phyloP scores from a whole-genome alignment of 192 early-diverging fungal genomes.

The Dissophora ornata region DNA sequence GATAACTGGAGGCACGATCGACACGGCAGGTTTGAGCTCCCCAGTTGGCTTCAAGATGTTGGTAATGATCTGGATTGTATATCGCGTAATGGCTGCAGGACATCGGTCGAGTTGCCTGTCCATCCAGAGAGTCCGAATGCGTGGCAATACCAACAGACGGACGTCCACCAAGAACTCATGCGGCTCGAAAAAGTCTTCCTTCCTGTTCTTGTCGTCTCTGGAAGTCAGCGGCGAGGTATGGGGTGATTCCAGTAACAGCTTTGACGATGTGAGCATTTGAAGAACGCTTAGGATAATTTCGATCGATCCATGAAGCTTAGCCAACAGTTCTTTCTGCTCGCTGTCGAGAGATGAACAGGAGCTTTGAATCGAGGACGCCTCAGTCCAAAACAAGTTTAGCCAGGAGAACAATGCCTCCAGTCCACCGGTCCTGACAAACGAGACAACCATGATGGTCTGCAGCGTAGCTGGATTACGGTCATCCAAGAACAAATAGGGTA shows the following conservation, averaged over 20 bases:
- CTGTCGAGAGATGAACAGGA: constrained; percentile 28
- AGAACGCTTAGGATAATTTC: constrained; percentile 73
- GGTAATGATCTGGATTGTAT: constrained; percentile 69
- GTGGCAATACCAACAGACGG: constrained; percentile 69
- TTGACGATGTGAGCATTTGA: constrained; percentile 74
- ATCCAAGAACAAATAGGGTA: constrained; percentile 69
- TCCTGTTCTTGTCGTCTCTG: constrained; percentile 66
- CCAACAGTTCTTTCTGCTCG: constrained; percentile 55
- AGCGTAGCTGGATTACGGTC: constrained; percentile 68
- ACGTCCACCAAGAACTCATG: constrained; percentile 74
- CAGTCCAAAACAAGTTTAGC: constrained; percentile 61
- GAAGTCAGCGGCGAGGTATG: constrained; percentile 64
- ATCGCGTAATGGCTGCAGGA: constrained; percentile 64
- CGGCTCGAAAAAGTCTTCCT: constrained; percentile 76
- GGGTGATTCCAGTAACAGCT: constrained; percentile 80
- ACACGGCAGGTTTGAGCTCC: constrained; percentile 61
- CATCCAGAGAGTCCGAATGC: constrained; percentile 72
- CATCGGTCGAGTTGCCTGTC: constrained; percentile 67
- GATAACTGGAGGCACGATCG: constrained; percentile 31
- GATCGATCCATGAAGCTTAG: constrained; percentile 58
- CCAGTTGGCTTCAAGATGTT: constrained; percentile 81
- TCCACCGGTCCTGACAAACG: constrained; percentile 71
- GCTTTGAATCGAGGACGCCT: constrained; percentile 39
- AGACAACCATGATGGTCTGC: constrained; percentile 69
- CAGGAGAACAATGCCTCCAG: constrained; percentile 61